Percentiles rank a stretch among this genome's conserved stretches.
These are phyloP conservation scores for Epichloe glyceriae DNA, from an alignment of 2,329 filamentous ascomycete species.

Conservation along the genomic window DNA sequence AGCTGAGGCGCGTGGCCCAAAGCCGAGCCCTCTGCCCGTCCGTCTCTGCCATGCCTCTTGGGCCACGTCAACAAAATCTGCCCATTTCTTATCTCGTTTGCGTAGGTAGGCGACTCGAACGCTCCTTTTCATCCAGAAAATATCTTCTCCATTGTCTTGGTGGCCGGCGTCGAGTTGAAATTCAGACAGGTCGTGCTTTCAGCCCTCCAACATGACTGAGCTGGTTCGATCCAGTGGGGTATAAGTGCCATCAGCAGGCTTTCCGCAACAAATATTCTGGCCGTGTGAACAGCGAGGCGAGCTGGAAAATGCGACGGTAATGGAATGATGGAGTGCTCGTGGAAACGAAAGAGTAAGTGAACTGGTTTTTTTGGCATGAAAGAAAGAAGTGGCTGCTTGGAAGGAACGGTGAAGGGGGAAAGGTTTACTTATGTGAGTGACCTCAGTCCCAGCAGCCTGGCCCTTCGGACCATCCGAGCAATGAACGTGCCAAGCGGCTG, in stretches of 20 bases:
- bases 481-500: conserved; percentile 5
- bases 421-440: conserved; percentile 24
- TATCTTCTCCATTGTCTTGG: neutral
- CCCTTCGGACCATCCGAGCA: conserved; percentile 6
- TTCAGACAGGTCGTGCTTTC: neutral
- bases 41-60: neutral
- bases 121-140: neutral
- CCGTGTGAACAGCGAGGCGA: neutral
- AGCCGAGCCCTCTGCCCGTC: conserved; percentile 1
- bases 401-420: conserved; percentile 19
- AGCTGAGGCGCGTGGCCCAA: conserved; percentile 3
- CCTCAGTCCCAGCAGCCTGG: conserved; percentile 6
- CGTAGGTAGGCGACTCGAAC: neutral
- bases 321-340: conserved; percentile 3
- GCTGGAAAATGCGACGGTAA: conserved; percentile 4
- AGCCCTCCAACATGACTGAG: neutral
- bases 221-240: neutral
- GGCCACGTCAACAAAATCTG: neutral
- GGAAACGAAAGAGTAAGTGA: conserved; percentile 4
- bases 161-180: neutral
- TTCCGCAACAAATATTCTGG: neutral
- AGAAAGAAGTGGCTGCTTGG: conserved; percentile 12
- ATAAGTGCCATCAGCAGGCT: conserved; percentile 2
- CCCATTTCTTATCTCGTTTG: neutral
- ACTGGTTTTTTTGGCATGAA: conserved; percentile 12